phyloP scores from a whole-genome alignment of 2,329 filamentous ascomycete genomes.

The Xylariaceae sp. region DNA sequence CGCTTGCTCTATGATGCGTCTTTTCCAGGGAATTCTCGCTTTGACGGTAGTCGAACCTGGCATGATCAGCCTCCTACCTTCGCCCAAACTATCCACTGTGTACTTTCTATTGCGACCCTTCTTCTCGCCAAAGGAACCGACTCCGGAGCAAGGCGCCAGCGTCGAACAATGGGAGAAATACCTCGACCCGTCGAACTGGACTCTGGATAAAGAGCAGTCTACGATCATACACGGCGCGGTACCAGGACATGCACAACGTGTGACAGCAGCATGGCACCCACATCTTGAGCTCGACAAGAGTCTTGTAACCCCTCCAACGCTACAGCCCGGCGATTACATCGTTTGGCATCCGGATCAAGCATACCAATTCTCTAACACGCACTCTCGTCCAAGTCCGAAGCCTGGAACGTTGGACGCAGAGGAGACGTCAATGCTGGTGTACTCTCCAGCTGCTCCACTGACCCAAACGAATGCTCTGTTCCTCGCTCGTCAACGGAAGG shows the following conservation, averaged over 20 bases:
- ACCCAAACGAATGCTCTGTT: slow-evolving; percentile 57
- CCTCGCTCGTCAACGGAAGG: slow-evolving; percentile 54
- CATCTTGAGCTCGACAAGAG: slow-evolving; percentile 51
- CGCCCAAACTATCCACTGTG: slow-evolving; percentile 44
- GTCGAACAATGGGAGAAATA: slow-evolving; percentile 45
- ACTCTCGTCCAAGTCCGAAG: slow-evolving; percentile 27
- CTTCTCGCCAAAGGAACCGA: slow-evolving; percentile 43
- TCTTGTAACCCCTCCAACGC: slow-evolving; percentile 51
- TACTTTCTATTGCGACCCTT: slow-evolving; percentile 51
- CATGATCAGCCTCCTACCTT: slow-evolving; percentile 45
- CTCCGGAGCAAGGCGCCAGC: slow-evolving; percentile 32
- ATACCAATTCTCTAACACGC: slow-evolving; percentile 46
- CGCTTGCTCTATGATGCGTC: slow-evolving; percentile 55
- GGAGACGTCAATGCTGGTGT: slow-evolving; percentile 47
- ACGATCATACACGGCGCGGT: slow-evolving; percentile 57
- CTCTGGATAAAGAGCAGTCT: slow-evolving; percentile 45
- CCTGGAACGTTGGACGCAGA: slow-evolving; percentile 4
- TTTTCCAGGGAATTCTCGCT: slow-evolving; percentile 56
- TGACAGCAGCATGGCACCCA: slow-evolving; percentile 56
- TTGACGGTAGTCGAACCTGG: slow-evolving; percentile 48
- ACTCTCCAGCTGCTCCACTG: slow-evolving; percentile 52
- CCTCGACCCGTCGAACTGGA: slow-evolving; percentile 39
- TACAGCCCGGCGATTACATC: slow-evolving; percentile 55
- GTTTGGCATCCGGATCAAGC: slow-evolving; percentile 56
- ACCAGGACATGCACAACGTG: slow-evolving; percentile 54